Evolutionary conservation across 495 filamentous ascomycete genomes (phyloP).

Genomic region (Mytilinidion resinicola): DNA sequence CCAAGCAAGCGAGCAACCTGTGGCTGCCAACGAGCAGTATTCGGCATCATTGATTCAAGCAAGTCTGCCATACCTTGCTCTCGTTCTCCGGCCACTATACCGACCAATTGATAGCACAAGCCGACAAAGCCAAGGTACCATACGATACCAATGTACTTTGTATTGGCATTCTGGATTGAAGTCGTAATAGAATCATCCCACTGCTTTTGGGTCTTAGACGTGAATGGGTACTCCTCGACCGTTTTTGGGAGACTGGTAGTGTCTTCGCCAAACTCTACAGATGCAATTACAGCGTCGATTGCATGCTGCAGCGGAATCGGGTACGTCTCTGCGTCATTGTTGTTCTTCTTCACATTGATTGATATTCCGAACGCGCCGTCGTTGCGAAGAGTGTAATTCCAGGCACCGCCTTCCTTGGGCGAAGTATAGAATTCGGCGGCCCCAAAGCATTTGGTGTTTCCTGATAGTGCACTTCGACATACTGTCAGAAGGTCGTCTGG

Average conservation of each 20-base stretch:
- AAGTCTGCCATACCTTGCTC: slow-evolving; percentile 74
- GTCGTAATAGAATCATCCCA: slow-evolving; percentile 52
- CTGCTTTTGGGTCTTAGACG: slow-evolving; percentile 57
- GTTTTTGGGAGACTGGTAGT: slow-evolving; percentile 37
- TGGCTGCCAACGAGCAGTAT: slow-evolving; percentile 55
- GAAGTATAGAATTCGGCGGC: slow-evolving; percentile 66
- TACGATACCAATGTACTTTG: slow-evolving; percentile 54
- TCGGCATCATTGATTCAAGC: slow-evolving; percentile 77
- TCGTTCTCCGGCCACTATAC: slow-evolving; percentile 68
- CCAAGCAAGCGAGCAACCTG: slow-evolving; percentile 61
- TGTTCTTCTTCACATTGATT: slow-evolving; percentile 49
- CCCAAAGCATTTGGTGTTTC: slow-evolving; percentile 61
- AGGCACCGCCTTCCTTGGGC: slow-evolving; percentile 58
- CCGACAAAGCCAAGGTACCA: slow-evolving; percentile 64
- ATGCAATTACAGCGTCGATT: slow-evolving; percentile 62
- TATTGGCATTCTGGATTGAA: slow-evolving; percentile 56
- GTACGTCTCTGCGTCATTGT: slow-evolving; percentile 63
- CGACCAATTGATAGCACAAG: slow-evolving; percentile 68
- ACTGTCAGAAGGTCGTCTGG: slow-evolving; percentile 48
- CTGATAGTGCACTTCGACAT: slow-evolving; percentile 60
- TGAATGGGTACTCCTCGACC: slow-evolving; percentile 61
- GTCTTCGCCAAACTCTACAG: slow-evolving; percentile 30
- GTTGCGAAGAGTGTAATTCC: slow-evolving; percentile 72
- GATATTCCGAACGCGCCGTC: slow-evolving; percentile 54
- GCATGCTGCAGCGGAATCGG: slow-evolving; percentile 67